Evolutionary conservation across 306 rosid species (phyloP).

Genomic region (Casuarina glauca): DNA sequence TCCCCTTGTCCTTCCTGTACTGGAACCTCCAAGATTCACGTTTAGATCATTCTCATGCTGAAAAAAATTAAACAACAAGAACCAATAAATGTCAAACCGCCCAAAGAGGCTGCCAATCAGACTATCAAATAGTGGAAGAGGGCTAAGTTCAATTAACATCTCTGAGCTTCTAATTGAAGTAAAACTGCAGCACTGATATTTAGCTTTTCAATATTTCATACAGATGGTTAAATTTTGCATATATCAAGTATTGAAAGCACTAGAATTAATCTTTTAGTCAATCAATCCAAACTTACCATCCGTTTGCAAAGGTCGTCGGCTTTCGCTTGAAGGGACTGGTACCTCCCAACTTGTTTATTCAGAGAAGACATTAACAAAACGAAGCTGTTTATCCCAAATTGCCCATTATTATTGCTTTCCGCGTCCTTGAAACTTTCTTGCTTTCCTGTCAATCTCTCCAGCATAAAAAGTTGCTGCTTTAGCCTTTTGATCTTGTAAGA

Average conservation of each 20-base stretch:
- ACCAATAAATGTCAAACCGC: too few relatives aligned
- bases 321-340: constrained; percentile 79
- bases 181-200: background rate
- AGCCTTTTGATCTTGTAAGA: constrained; percentile 93
- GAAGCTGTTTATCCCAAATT: constrained; percentile 49
- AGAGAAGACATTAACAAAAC: constrained; percentile 53
- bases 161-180: background rate
- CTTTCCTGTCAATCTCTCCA: constrained; percentile 78
- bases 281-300: constrained; percentile 58
- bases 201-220: background rate
- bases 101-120: background rate
- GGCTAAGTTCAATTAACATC: background rate
- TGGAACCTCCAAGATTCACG: constrained; percentile 47
- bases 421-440: constrained; percentile 46
- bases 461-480: constrained; percentile 80
- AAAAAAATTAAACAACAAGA: constrained; percentile 26
- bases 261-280: constrained; percentile 8
- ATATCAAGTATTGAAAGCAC: constrained; percentile 2
- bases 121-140: background rate
- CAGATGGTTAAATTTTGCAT: background rate
- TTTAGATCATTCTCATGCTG: constrained; percentile 72
- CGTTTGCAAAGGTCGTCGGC: constrained; percentile 79
- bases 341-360: constrained; percentile 78
- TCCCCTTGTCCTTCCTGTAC: constrained; percentile 57
- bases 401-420: constrained; percentile 45